Conservation (phyloP, 768 basidiomycete species). For the Kwoniella europaea region DNA sequence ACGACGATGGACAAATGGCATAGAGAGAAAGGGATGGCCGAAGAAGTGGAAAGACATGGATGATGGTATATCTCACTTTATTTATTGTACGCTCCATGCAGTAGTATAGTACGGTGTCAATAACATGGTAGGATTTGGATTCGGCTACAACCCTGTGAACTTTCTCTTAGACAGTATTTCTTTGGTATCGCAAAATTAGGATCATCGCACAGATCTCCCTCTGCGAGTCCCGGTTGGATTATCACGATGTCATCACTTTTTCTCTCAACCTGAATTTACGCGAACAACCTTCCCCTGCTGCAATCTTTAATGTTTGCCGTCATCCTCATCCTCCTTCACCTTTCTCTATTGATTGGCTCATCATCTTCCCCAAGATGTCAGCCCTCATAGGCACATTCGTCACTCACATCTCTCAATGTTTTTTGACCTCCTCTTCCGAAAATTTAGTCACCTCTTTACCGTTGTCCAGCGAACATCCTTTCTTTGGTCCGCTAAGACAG, state of each 20-base stretch:
- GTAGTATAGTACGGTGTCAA: no score
- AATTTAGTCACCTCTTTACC: slow-evolving; percentile 36
- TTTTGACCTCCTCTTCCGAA: slow-evolving; percentile 8
- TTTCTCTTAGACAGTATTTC: no score
- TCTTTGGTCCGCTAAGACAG: slow-evolving; percentile 31
- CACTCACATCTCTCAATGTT: slow-evolving; percentile 20
- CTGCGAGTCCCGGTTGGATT: background rate
- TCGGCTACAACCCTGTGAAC: no score
- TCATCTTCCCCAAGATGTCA: slow-evolving; percentile 2
- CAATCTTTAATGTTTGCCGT: background rate
- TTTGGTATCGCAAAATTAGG: no score
- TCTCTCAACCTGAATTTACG: background rate
- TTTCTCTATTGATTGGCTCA: background rate
- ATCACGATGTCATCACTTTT: slow-evolving; percentile 3
- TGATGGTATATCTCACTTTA: no score
- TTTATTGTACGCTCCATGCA: no score
- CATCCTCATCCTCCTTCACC: background rate
- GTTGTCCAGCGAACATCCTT: slow-evolving; percentile 28
- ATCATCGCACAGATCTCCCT: background rate
- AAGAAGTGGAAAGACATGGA: no score
- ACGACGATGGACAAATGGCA: no score
- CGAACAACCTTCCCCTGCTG: background rate
- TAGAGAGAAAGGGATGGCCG: no score
- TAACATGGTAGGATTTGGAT: no score
- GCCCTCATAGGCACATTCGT: slow-evolving; percentile 12